Base-by-base conservation (phyloP, 2,329 filamentous ascomycete genomes). In the Parastagonospora avenae region DNA sequence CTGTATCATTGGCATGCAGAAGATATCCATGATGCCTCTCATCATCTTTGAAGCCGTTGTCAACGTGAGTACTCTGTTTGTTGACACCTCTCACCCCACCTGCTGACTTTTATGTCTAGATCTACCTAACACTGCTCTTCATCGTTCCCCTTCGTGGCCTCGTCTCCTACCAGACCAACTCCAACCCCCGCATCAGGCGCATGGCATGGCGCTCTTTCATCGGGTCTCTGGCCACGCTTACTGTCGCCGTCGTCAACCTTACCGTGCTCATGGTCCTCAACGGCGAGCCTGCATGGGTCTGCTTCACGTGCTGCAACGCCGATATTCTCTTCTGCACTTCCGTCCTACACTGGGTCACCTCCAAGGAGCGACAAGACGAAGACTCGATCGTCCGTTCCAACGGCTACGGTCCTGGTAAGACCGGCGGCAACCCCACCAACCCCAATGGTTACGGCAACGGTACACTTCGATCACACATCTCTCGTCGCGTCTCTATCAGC, bases 271-370 rank as follows among this genome's bases (percentile, higher is more conserved):
- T 85, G 76, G 77, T 77, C 1, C 76, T 87, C 2, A 71, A 83
- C 19, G 85, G 85, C 10, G 85, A 87, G 63, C 84, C 82, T 2
- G 85, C 81, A 2, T 88, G 85, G 84, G 78, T 88, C 2, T 88
- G 84, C 57, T 76, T 88, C 4, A 84, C 86, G 74, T 84, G 83
- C 61, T 88, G 85, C 63, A 87, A 87, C 61, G 77, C 79, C 54
- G 85, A 88, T 63, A 82, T 86, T 12, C 76, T 86, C 28, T 85
- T 86, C 68, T 84, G 80, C 11, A 80, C 82, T 15, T 60, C 84
- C 3, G 80, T 87, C n/a, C 78, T 87, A 36, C 84, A 86, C 57
- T 87, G 84, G 84, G 79, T 85, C 36, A 78, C 77, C 4, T 72
- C 71, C 11, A 73, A 59, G 5, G 55, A 54, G 46, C 48, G 53